These are phyloP conservation scores for Astrothelium subdiscretum DNA, from an alignment of 495 filamentous ascomycete species.

Conservation along the genomic window DNA sequence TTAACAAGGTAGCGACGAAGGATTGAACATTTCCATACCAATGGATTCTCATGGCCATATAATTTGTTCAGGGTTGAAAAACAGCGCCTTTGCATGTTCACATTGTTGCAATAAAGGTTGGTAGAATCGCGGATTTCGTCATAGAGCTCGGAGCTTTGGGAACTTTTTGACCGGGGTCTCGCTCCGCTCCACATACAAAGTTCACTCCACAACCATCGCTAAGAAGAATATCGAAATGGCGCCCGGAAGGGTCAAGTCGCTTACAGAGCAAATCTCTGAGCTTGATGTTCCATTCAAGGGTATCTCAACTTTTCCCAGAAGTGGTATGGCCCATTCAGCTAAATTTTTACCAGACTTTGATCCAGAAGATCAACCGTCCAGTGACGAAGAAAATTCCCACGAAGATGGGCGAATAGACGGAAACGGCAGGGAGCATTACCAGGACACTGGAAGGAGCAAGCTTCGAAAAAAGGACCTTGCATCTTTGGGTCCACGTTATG, in stretches of 20 bases:
- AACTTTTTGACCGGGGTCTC: background rate
- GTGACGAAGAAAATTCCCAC: slow-evolving; percentile 36
- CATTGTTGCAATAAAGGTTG: background rate
- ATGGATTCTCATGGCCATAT: slow-evolving; percentile 74
- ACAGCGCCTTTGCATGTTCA: background rate
- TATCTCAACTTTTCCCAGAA: slow-evolving; percentile 19
- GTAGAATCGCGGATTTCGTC: slow-evolving; percentile 35
- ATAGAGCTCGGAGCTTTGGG: slow-evolving; percentile 22
- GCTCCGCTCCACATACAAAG: background rate
- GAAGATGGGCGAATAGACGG: slow-evolving; percentile 37
- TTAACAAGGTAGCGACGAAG: background rate
- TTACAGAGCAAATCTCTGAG: slow-evolving; percentile 55
- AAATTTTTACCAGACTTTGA: background rate
- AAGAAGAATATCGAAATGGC: background rate
- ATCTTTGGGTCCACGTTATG: slow-evolving; percentile 67
- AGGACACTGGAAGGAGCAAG: slow-evolving; percentile 71
- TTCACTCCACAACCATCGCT: background rate
- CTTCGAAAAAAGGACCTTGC: slow-evolving; percentile 59
- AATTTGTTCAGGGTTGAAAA: slow-evolving; percentile 54
- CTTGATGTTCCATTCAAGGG: slow-evolving; percentile 53
- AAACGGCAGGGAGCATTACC: slow-evolving; percentile 70
- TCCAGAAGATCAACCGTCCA: slow-evolving; percentile 1
- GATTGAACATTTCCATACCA: slow-evolving; percentile 41
- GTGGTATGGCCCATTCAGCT: background rate
- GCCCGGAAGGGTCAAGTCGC: slow-evolving; percentile 17